Evolutionary conservation across 495 filamentous ascomycete species (phyloP).

Genomic region (Schizothecium vesticola): DNA sequence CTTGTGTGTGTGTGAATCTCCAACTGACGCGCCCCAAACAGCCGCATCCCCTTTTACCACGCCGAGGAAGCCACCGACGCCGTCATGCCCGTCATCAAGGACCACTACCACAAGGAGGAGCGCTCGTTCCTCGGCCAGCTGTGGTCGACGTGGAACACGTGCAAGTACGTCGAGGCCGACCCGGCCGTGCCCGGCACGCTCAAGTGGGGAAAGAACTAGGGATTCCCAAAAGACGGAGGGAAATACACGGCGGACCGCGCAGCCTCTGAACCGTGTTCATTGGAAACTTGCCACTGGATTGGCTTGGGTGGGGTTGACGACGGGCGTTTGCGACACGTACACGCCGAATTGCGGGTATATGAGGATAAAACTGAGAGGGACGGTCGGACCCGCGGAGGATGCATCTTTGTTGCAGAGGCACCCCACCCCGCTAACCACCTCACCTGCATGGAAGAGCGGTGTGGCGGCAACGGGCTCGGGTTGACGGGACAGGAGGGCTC

Average conservation of each 20-base stretch:
- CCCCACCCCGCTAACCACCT: not conserved
- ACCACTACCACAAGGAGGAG: constrained; percentile 63
- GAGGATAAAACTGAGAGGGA: no score
- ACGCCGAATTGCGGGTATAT: no score
- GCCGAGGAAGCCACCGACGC: constrained; percentile 81
- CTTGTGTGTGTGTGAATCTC: not conserved
- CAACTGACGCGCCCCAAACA: constrained; percentile 13
- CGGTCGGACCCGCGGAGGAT: not conserved
- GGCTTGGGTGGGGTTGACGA: not conserved
- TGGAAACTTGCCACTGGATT: not conserved
- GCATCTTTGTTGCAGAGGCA: not conserved
- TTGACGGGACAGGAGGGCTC: no score
- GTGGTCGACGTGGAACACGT: constrained; percentile 29
- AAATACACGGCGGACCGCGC: not conserved
- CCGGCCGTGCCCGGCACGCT: constrained; percentile 29
- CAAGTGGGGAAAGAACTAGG: constrained; percentile 24
- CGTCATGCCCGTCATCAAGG: constrained; percentile 73
- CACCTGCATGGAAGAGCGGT: not conserved
- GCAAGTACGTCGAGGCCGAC: constrained; percentile 33
- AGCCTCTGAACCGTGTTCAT: not conserved
- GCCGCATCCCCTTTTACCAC: constrained; percentile 82
- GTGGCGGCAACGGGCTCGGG: not conserved
- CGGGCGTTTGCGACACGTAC: no score
- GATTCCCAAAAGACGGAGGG: no score
- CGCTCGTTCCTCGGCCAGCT: constrained; percentile 33